Percentiles rank a stretch among this genome's conserved stretches.
These are phyloP conservation scores for Trichosporon inkin DNA, from an alignment of 1,284 basidiomycete genomes.

Conservation along the genomic window DNA sequence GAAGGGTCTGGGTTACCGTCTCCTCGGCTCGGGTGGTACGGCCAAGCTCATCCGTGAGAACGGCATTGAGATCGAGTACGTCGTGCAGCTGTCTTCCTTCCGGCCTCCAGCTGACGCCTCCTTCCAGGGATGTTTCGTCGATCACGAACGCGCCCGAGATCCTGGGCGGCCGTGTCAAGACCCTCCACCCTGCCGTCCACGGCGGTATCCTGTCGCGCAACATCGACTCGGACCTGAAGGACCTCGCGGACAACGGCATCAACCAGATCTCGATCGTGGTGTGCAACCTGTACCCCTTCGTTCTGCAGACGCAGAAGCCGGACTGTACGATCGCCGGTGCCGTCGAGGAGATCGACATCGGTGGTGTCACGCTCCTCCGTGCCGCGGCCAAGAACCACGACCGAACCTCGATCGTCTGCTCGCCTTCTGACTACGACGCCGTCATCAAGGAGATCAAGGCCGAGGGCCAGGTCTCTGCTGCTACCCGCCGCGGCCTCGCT, in stretches of 20 bases:
- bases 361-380: conserved; percentile 94
- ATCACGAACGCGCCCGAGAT: conserved; percentile 99
- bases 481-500: conserved; percentile 72
- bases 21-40: conserved; percentile 94
- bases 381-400: conserved; percentile 99
- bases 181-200: conserved; percentile 97
- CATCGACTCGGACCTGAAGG: conserved; percentile 78
- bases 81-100: conserved; percentile 20
- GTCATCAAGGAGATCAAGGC: conserved; percentile 74
- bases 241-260: conserved; percentile 75
- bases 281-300: conserved; percentile 99
- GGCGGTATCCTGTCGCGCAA: conserved; percentile 90
- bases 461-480: conserved; percentile 65
- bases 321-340: conserved; percentile 86
- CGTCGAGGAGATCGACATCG: conserved; percentile 98
- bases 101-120: not conserved
- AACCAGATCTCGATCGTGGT: conserved; percentile 90
- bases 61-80: conserved; percentile 83
- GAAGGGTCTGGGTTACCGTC: conserved; percentile 71
- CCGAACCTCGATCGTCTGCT: conserved; percentile 85
- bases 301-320: conserved; percentile 80
- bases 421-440: conserved; percentile 84
- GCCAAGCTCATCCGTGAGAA: conserved; percentile 96
- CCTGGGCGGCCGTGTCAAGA: conserved; percentile 97
- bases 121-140: conserved; percentile 84